Evolutionary conservation across 148 eudicot genomes (phyloP).

Genomic region (Rhododendron griersonianum): DNA sequence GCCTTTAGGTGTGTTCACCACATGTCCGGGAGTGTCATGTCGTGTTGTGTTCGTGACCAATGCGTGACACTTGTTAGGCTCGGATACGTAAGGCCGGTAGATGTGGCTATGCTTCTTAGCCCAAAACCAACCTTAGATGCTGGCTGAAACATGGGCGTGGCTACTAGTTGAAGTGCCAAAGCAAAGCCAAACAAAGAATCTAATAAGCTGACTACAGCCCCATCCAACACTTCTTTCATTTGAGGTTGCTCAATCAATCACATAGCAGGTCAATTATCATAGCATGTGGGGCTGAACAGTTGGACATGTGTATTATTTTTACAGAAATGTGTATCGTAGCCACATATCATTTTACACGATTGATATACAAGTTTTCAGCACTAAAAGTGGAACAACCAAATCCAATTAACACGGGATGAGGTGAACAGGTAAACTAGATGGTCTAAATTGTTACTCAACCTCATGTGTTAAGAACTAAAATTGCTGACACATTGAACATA

Average conservation of each 20-base stretch:
- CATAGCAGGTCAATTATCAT: background rate
- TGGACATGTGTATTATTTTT: no score
- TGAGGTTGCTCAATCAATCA: constrained; percentile 3
- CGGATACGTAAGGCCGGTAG: background rate
- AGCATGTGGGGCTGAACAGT: background rate
- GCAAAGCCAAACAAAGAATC: background rate
- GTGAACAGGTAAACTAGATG: background rate
- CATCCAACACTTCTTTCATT: background rate
- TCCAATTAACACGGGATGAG: background rate
- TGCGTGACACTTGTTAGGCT: background rate
- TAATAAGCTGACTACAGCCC: background rate
- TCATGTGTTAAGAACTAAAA: background rate
- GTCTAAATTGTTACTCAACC: background rate
- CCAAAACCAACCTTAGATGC: background rate
- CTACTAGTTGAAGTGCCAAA: background rate
- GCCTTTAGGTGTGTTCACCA: background rate
- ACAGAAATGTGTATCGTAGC: background rate
- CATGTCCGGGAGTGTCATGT: background rate
- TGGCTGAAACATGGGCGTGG: background rate
- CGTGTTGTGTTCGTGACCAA: background rate
- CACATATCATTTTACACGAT: background rate
- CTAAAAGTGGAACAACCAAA: background rate
- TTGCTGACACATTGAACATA: background rate
- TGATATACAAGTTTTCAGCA: background rate
- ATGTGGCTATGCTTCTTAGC: background rate